Evolutionary conservation across 176 grass and related monocot species (phyloP).

Genomic region (Paspalum notatum): DNA sequence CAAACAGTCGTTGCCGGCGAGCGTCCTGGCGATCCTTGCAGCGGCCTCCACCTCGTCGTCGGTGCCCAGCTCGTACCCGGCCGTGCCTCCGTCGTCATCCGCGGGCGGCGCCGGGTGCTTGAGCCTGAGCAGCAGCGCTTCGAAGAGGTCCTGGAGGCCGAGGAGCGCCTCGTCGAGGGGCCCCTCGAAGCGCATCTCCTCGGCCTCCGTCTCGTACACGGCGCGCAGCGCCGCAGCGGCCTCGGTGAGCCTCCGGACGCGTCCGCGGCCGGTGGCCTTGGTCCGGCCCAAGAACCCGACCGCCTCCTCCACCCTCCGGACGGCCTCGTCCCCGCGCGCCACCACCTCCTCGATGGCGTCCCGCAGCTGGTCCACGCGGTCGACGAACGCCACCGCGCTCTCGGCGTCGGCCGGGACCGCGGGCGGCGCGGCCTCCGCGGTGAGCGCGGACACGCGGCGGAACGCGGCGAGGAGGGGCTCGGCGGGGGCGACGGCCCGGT

Average conservation of each 20-base stretch:
- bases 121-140: slow-evolving; percentile 52
- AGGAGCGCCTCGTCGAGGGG: slow-evolving; percentile 65
- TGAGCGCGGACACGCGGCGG: slow-evolving; percentile 48
- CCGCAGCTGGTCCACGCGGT: slow-evolving; percentile 55
- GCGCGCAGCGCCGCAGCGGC: slow-evolving; percentile 49
- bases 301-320: slow-evolving; percentile 57
- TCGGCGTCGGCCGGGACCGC: slow-evolving; percentile 20
- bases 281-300: slow-evolving; percentile 68
- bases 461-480: slow-evolving; percentile 41
- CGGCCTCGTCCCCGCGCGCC: slow-evolving; percentile 52
- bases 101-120: slow-evolving; percentile 43
- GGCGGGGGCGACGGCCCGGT: slow-evolving; percentile 51
- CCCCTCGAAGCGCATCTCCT: slow-evolving; percentile 71
- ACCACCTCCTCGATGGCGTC: slow-evolving; percentile 48
- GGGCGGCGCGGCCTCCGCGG: slow-evolving; percentile 27
- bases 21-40: slow-evolving; percentile 54
- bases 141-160: slow-evolving; percentile 60
- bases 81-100: not conserved
- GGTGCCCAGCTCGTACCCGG: slow-evolving; percentile 37
- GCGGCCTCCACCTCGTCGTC: slow-evolving; percentile 52
- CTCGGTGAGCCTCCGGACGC: slow-evolving; percentile 53
- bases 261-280: slow-evolving; percentile 50
- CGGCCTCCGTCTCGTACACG: slow-evolving; percentile 61
- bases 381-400: slow-evolving; percentile 40
- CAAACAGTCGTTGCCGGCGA: slow-evolving; percentile 67